A percentile compares a stretch with the other conserved stretches of the same genome.
phyloP scores from a whole-genome alignment of 306 rosid species.

The Vachellia pachyceras region DNA sequence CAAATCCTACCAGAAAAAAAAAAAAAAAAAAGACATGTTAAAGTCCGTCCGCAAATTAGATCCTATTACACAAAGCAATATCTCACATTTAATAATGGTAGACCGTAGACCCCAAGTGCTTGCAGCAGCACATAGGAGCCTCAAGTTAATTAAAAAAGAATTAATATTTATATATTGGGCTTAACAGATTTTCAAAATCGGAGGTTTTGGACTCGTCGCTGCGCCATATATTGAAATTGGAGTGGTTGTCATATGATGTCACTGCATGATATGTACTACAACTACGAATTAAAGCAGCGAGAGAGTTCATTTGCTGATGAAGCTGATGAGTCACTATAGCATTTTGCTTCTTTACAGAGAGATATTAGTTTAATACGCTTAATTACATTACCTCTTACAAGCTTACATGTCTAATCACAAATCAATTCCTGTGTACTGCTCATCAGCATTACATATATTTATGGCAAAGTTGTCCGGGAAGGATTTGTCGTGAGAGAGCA shows the following conservation, averaged over 20 bases:
- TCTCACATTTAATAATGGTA: neutral
- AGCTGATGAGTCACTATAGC: constrained; percentile 66
- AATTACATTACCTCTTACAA: neutral
- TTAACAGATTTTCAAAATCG: constrained; percentile 35
- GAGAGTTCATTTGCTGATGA: constrained; percentile 51
- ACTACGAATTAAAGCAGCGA: constrained; percentile 34
- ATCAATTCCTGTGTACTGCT: neutral
- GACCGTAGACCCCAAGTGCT: constrained; percentile 22
- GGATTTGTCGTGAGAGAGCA: constrained; percentile 42
- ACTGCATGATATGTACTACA: neutral
- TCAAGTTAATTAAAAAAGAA: neutral
- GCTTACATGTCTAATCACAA: neutral
- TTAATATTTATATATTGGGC: neutral
- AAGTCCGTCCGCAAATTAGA: neutral
- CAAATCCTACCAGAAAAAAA: constrained; percentile 25
- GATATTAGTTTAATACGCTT: constrained; percentile 6
- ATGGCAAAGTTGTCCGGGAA: neutral
- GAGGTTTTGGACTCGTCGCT: constrained; percentile 1
- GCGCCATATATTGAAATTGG: constrained; percentile 4
- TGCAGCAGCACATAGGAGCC: constrained; percentile 13
- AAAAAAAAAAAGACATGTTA: constrained; percentile 2
- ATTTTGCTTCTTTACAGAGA: constrained; percentile 43
- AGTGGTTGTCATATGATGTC: constrained; percentile 5
- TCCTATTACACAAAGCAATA: neutral
- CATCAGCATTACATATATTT: neutral